Percentiles rank a stretch among this genome's conserved stretches.
Conservation (phyloP, 2,329 filamentous ascomycete genomes). For the Sclerotinia trifoliorum region DNA sequence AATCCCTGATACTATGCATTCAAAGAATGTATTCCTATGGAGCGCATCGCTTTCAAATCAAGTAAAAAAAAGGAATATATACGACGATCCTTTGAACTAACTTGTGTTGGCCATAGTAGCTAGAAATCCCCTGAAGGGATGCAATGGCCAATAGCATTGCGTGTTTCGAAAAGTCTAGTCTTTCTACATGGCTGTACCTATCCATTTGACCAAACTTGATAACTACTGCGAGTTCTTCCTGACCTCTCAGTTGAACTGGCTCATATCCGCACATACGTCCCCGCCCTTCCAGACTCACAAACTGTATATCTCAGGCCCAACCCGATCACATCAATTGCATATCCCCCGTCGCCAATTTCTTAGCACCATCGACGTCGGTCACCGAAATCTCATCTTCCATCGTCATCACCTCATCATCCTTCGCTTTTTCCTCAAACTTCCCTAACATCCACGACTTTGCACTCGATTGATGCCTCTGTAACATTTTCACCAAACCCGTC, state of each 20-base stretch:
- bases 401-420: constrained; percentile 25
- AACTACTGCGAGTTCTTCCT: not conserved
- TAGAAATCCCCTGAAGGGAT: not conserved
- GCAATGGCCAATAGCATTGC: not conserved
- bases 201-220: not conserved
- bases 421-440: constrained; percentile 25
- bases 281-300: not conserved
- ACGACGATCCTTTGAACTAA: not conserved
- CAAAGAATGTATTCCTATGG: too few species aligned
- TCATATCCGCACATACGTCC: not conserved
- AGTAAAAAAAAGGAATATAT: too few species aligned
- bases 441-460: constrained; percentile 51
- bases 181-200: not conserved
- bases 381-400: constrained; percentile 15
- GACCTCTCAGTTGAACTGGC: not conserved
- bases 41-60: too few species aligned
- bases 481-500: constrained; percentile 54
- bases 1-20: not conserved
- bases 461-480: constrained; percentile 53
- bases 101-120: not conserved
- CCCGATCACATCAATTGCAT: not conserved
- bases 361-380: not conserved
- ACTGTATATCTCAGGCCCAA: not conserved
- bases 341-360: not conserved
- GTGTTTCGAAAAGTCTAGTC: not conserved